A percentile compares a stretch with the other conserved stretches of the same genome.
These are phyloP conservation scores for Cyamopsis tetragonoloba DNA, from an alignment of 306 rosid species.

Conservation along the genomic window DNA sequence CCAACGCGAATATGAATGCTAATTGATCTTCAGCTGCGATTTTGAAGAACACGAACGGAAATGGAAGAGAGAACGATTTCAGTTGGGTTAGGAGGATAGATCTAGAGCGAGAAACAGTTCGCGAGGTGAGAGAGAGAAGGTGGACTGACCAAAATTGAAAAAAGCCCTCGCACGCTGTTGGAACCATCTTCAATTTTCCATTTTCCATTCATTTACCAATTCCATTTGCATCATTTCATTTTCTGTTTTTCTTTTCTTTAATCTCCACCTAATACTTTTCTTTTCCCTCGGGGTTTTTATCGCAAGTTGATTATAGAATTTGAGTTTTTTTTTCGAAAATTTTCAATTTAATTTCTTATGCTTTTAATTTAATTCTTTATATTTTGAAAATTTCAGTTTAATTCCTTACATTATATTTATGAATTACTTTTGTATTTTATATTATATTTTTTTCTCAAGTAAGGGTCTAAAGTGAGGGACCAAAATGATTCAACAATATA, in stretches of 20 bases:
- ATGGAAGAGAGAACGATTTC: background rate
- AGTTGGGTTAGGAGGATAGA: conserved; percentile 24
- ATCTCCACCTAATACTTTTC: conserved; percentile 3
- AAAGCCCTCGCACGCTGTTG: conserved; percentile 48
- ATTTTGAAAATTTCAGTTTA: too few relatives aligned
- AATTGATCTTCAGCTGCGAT: conserved; percentile 34
- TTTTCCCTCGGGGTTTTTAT: background rate
- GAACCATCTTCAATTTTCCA: conserved; percentile 52
- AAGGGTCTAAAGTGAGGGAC: too few relatives aligned
- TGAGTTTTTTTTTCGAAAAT: too few relatives aligned
- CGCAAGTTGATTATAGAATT: background rate
- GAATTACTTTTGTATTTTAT: too few relatives aligned
- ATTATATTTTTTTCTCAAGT: background rate
- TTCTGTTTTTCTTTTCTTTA: background rate
- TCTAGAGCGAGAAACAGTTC: conserved; percentile 42
- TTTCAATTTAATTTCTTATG: too few relatives aligned
- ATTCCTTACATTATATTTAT: too few relatives aligned
- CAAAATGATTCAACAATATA: too few relatives aligned
- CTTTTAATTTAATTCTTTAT: too few relatives aligned
- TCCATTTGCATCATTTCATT: conserved; percentile 15
- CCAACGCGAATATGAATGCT: conserved; percentile 28
- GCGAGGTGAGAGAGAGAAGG: conserved; percentile 21
- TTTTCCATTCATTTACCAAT: background rate
- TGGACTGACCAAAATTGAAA: conserved; percentile 61
- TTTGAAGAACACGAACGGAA: background rate